Conservation (phyloP, 805 yeast species). For the Teunomyces cretensis region DNA sequence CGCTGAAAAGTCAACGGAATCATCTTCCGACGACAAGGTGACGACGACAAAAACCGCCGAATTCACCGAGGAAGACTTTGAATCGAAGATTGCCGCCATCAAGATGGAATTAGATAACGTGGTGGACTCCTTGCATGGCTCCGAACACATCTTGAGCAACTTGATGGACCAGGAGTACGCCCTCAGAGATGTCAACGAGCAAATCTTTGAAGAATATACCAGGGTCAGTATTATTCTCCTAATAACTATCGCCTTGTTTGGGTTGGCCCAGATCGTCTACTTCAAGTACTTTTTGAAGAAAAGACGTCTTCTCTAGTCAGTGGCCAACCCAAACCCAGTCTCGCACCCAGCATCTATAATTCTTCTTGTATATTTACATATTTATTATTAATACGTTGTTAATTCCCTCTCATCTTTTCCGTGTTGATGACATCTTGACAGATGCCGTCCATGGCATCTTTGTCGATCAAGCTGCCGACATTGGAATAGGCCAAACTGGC, state of each 20-base stretch:
- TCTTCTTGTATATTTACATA: conserved; percentile 4
- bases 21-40: background rate
- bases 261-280: conserved; percentile 31
- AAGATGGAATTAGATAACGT: conserved; percentile 32
- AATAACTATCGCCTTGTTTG: conserved; percentile 26
- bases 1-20: conserved; percentile 5
- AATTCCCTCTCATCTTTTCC: conserved; percentile 71
- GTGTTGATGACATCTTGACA: conserved; percentile 70
- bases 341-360: conserved; percentile 8
- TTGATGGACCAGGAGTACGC: conserved; percentile 33
- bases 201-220: conserved; percentile 35
- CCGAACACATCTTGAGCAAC: conserved; percentile 25
- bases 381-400: conserved; percentile 4
- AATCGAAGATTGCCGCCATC: conserved; percentile 26
- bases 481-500: conserved; percentile 75
- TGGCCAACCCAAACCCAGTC: background rate
- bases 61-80: conserved; percentile 34
- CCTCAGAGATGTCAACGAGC: conserved; percentile 40
- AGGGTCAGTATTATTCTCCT: conserved; percentile 25
- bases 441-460: conserved; percentile 68
- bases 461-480: conserved; percentile 45
- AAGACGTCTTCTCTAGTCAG: conserved; percentile 20
- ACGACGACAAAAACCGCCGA: conserved; percentile 4
- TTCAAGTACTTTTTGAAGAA: conserved; percentile 30
- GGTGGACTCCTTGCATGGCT: conserved; percentile 27